A percentile compares a stretch with the other conserved stretches of the same genome.
These are phyloP conservation scores for Punica granatum DNA, from an alignment of 345 rosid species.

Conservation along the genomic window DNA sequence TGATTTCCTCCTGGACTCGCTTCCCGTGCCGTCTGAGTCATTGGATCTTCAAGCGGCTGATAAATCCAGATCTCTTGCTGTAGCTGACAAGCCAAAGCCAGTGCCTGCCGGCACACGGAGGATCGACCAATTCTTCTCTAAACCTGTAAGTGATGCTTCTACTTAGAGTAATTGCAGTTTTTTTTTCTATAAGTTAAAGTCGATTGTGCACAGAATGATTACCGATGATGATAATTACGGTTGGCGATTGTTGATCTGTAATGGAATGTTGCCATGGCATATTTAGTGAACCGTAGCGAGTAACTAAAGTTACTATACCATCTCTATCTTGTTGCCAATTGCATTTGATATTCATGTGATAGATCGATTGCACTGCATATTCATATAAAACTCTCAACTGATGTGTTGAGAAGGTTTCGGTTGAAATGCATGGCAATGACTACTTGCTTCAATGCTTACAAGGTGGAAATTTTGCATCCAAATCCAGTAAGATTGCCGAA, in stretches of 20 bases:
- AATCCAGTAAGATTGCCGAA: neutral
- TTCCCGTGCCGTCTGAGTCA: constrained; percentile 43
- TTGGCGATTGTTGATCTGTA: neutral
- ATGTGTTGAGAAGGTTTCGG: neutral
- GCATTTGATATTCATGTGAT: neutral
- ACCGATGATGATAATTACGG: neutral
- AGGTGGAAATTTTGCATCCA: neutral
- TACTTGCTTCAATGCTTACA: too few species aligned
- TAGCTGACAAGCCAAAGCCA: constrained; percentile 16
- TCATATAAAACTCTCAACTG: neutral
- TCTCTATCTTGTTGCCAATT: neutral
- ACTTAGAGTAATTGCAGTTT: constrained; percentile 16
- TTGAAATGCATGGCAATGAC: neutral
- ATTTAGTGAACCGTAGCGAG: neutral
- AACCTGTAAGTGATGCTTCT: constrained; percentile 30
- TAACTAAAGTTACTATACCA: too few species aligned
- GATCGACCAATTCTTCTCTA: constrained; percentile 59
- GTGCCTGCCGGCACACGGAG: constrained; percentile 47
- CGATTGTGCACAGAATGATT: neutral
- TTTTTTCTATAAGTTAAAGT: neutral
- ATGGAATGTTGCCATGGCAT: neutral
- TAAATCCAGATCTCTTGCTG: constrained; percentile 13
- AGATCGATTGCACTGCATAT: neutral
- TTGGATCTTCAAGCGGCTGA: constrained; percentile 6
- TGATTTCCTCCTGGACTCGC: constrained; percentile 86